Base-by-base conservation (phyloP, 177 flowering plant genomes). In the Vitis hybrid region DNA sequence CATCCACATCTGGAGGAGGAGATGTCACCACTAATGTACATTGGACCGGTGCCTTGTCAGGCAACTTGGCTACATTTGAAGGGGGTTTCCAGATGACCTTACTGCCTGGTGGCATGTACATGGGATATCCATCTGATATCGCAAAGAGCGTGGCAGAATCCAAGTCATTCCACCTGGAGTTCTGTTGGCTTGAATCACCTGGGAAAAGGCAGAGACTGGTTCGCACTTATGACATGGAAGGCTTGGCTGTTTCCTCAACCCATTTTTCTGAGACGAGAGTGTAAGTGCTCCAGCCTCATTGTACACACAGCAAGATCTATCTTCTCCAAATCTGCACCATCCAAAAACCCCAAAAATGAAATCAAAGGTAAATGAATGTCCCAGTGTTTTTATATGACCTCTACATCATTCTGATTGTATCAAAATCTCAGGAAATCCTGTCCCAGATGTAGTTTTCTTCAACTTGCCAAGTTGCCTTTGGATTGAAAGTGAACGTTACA, bases 61-160 rank as follows among this genome's bases (percentile, higher is more conserved):
- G 82, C 50, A 89, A 91, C 77, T 62, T 86, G 78, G 70, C 92
- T 24, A 86, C 75, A 18, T 91, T 90, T 67, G 93, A 88, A 54
- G 87, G 88, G 58, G 97, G 95, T 64, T 95, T 75, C 72, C 95
- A 90, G 76, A 57, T 87, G 66, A 88, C 85, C 11, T 65, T 95
- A 15, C 76, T 95, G 72, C 99, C 98, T 9, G 96, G 96, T 62
- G 97, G 95, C 63, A 93, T 93, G 86, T 90, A 88, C 84, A 87
- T 93, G 89, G 98, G 95, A 64, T 93, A 87, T 71, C 99, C 97
- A 0, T 72, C 80, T 67, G 84, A 93, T 73, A 74, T 93, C 22
- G 79, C 87, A 38, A 92, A 87, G 71, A 83, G 83, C 61, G 88
- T 93, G 20, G 89, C 86, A 59, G 88, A 90, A 58, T 81, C 80